These are phyloP conservation scores for Capniomyces stellatus DNA, from an alignment of 371 early-diverging fungal genomes.

Conservation along the genomic window DNA sequence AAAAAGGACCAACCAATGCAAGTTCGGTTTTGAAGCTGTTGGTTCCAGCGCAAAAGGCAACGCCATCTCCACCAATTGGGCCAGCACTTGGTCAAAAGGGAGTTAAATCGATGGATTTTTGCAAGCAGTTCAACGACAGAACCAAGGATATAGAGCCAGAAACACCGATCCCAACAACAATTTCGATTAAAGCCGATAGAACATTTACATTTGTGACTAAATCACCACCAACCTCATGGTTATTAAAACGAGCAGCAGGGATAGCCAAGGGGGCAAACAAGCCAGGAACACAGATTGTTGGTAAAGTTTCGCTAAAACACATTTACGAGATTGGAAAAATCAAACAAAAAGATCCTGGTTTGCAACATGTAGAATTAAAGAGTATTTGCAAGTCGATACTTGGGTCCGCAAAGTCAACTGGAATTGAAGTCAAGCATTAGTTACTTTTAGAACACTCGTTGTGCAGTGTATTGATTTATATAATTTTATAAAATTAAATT, in stretches of 20 bases:
- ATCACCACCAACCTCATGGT: conserved; percentile 77
- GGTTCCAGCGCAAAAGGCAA: conserved; percentile 78
- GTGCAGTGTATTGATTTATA: conserved; percentile 2
- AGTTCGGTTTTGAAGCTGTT: conserved; percentile 39
- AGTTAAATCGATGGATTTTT: conserved; percentile 96
- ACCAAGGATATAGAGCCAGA: conserved; percentile 69
- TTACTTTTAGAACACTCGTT: conserved; percentile 12
- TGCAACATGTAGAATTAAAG: conserved; percentile 49
- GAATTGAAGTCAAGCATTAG: conserved; percentile 13
- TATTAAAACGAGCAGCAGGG: conserved; percentile 83
- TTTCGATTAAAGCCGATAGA: conserved; percentile 77
- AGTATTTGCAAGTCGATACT: conserved; percentile 56
- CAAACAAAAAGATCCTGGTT: conserved; percentile 65
- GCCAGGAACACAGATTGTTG: conserved; percentile 58
- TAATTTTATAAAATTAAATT: too few relatives aligned
- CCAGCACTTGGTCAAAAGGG: conserved; percentile 95
- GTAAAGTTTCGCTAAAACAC: conserved; percentile 72
- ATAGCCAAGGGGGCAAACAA: conserved; percentile 64
- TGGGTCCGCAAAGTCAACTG: conserved; percentile 67
- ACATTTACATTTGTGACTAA: conserved; percentile 75
- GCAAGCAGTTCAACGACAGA: conserved; percentile 93
- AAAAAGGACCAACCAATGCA: conserved; percentile 22
- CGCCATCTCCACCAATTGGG: conserved; percentile 91
- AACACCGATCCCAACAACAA: conserved; percentile 69
- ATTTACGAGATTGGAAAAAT: conserved; percentile 87